These are phyloP conservation scores for Cladosporium sp. DNA, from an alignment of 2,329 filamentous ascomycete genomes.

Conservation along the genomic window DNA sequence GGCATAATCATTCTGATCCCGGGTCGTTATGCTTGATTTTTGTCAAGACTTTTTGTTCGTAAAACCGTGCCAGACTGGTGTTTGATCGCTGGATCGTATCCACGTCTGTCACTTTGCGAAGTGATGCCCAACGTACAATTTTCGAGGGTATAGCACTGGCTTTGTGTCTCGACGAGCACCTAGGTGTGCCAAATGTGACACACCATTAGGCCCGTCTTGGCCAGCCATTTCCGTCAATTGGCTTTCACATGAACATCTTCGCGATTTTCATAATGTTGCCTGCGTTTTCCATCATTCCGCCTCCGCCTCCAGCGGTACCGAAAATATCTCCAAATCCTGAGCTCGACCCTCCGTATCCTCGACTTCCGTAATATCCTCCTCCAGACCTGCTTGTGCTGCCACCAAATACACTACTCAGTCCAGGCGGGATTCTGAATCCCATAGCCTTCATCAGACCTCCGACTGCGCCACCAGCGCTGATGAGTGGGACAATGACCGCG, in stretches of 20 bases:
- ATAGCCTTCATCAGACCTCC: slow-evolving; percentile 73
- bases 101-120: too few relatives aligned
- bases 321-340: slow-evolving; percentile 21
- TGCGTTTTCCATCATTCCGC: slow-evolving; percentile 42
- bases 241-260: slow-evolving; percentile 48
- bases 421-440: slow-evolving; percentile 70
- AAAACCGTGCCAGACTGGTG: background rate
- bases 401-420: slow-evolving; percentile 19
- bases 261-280: slow-evolving; percentile 48
- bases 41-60: background rate
- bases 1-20: background rate
- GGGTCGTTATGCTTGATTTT: background rate
- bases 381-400: slow-evolving; percentile 24
- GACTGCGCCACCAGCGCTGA: slow-evolving; percentile 73
- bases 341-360: slow-evolving; percentile 38
- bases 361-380: slow-evolving; percentile 43
- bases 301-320: slow-evolving; percentile 19
- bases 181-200: background rate
- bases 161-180: background rate
- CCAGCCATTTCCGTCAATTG: background rate
- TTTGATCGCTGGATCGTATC: background rate
- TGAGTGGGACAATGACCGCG: slow-evolving; percentile 77
- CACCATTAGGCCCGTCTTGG: background rate
- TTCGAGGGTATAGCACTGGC: background rate
- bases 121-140: too few relatives aligned